Evolutionary conservation across 164 flowering plant species (phyloP).

Genomic region (Magnolia changhungtana): DNA sequence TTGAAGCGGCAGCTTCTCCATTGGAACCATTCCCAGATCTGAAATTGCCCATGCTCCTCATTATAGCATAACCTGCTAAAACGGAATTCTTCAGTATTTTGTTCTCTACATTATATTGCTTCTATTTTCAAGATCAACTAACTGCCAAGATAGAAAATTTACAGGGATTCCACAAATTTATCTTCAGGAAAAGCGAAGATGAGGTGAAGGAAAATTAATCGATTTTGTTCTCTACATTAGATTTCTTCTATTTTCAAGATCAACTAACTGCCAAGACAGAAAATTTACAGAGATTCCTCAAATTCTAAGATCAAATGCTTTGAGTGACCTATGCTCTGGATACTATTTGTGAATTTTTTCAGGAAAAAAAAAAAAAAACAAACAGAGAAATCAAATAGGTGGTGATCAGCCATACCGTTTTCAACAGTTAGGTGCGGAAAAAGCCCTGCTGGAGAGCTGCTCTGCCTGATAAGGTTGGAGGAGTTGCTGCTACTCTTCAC

Average conservation of each 20-base stretch:
- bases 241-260: not conserved
- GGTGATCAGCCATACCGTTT: constrained; percentile 38
- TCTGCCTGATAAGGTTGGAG: constrained; percentile 68
- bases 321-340: no score
- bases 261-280: not conserved
- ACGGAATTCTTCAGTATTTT: constrained; percentile 1
- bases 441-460: constrained; percentile 93
- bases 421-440: constrained; percentile 50
- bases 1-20: constrained; percentile 32
- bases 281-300: no score
- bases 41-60: constrained; percentile 47
- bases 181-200: no score
- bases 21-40: constrained; percentile 31
- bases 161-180: no score
- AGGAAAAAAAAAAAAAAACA: not conserved
- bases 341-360: not conserved
- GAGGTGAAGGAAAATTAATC: no score
- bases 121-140: not conserved
- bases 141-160: no score
- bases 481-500: constrained; percentile 27
- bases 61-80: constrained; percentile 47
- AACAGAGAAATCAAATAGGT: not conserved
- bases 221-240: not conserved
- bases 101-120: not conserved
- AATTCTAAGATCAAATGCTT: no score